Evolutionary conservation across 257 asterid species (phyloP), one percentile per base, ranked within the genome.

Genomic region (Plantago major): DNA sequence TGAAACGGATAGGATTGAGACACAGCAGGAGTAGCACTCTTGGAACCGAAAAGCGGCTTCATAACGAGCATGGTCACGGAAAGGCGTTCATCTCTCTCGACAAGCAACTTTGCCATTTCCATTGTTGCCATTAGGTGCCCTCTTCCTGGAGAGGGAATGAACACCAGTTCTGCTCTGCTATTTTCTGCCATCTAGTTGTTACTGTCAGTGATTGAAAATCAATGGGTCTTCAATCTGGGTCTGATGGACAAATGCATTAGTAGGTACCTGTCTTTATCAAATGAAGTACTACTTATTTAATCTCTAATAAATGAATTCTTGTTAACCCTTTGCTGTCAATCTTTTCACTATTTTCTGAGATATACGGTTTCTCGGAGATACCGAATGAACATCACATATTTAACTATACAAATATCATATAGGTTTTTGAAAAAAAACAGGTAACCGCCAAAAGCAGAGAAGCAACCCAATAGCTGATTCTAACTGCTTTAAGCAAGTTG

Each of bases 121-220:
- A 77, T 57, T 11, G 74, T 18, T 9, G 83, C 68, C 7, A 40
- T 46, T 10, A 77, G 43, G 51, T 77, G 86, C 0, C 86, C 81
- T 42, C 72, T 60, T 43, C 72, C 66, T 3, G 80, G 76, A 6
- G 59, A 19, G 47, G 85, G 85, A 60, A 76, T 67, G 64, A 80
- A 68, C n/a, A 76, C 55, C 11, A 80, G 52, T 50, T 80, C 81
- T 16, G 42, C 28, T 43, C 16, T 37, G n/a, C 11, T 38, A 9
- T 57, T 38, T 19, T 16, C 30, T 57, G 22, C 18, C 77, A 52
- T 74, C 53, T 43, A 46, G 19, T 60, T 5, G 33, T 37, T 56
- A 11, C 17, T 1, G n/a, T 46, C 15, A 54, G 60, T 55, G 11
- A 14, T 55, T 30, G 40, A 9, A 55, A 55, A 55, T 14, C 7